Conservation (phyloP, 2,329 filamentous ascomycete genomes). For the Ascochyta fabae region DNA sequence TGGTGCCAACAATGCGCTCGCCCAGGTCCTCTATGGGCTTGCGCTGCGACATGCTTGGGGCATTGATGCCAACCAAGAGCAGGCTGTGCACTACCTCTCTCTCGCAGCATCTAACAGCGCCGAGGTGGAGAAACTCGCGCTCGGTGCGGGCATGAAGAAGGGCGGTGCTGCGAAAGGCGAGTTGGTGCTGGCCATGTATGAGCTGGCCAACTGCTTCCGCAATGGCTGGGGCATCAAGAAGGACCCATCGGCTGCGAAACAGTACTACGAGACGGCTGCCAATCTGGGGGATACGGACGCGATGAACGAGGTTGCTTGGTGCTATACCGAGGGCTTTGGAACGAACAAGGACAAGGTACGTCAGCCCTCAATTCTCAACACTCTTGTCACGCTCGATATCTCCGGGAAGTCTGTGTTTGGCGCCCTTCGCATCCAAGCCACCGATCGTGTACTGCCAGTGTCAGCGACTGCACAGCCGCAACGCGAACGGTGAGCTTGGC, state of each 20-base stretch:
- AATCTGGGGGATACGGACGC: slow-evolving; percentile 96
- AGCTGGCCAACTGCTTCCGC: slow-evolving; percentile 90
- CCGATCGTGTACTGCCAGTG: slow-evolving; percentile 31
- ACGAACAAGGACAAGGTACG: slow-evolving; percentile 98
- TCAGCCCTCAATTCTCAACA: slow-evolving; percentile 30
- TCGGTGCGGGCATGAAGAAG: slow-evolving; percentile 87
- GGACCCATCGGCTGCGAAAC: slow-evolving; percentile 80
- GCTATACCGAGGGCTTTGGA: slow-evolving; percentile 95
- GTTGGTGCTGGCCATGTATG: slow-evolving; percentile 93
- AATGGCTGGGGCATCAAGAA: slow-evolving; percentile 91
- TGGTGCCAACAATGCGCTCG: slow-evolving; percentile 88
- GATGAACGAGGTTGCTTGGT: slow-evolving; percentile 97
- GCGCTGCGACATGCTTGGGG: slow-evolving; percentile 95
- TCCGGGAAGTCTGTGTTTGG: slow-evolving; percentile 2
- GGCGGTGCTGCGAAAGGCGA: slow-evolving; percentile 95
- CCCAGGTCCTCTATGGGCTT: slow-evolving; percentile 94
- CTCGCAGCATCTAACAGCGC: slow-evolving; percentile 91
- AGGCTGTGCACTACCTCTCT: slow-evolving; percentile 83
- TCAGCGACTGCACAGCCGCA: slow-evolving; percentile 24
- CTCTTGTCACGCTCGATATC: slow-evolving; percentile 8
- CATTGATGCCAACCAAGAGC: slow-evolving; percentile 72
- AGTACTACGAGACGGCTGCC: slow-evolving; percentile 98
- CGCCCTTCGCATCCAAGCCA: slow-evolving; percentile 23
- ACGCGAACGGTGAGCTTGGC: slow-evolving; percentile 36
- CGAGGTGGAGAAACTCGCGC: slow-evolving; percentile 81